Evolutionary conservation across 768 basidiomycete species (phyloP), one percentile per base, ranked within the genome.

Genomic region (Russula compacta): DNA sequence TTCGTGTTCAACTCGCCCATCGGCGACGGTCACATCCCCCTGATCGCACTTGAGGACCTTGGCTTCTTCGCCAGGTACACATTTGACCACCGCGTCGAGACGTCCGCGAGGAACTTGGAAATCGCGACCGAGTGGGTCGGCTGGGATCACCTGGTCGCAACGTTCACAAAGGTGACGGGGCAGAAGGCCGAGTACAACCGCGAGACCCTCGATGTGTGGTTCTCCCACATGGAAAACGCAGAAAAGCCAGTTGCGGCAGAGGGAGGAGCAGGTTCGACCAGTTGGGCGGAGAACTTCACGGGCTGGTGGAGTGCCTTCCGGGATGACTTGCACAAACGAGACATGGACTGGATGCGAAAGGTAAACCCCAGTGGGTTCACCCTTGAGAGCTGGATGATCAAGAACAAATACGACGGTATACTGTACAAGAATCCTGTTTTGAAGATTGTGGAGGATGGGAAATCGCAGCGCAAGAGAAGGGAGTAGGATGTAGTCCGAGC

Each of bases 281-380:
- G 65, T n/a, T 70, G 64, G 64, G 60, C 32, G 32, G 67, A 78
- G 69, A 79, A 76, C 66, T 80, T 79, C 66, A 69, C 69, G 32
- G 74, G 71, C 4, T 79, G 74, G 68, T 81, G 76, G 77, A 70
- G 70, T 12, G 56, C 73, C 53, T 81, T 72, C 71, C 67, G 76
- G 35, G 79, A 81, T 54, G 74, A 75, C 62, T 65, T 79, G 38
- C 67, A 81, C 43, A 71, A 69, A 64, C 69, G 75, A 64, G 75
- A 81, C 60, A 74, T 77, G 72, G 73, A 74, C 6, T 79, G 78
- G 77, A 70, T 79, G 29, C 66, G 73, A 52, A 70, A 67, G 42
- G 35, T 46, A 12, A 58, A 61, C 33, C 60, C 60, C 38, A 50
- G 52, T 17, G 60, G 60, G 33, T 52, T 49, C 8, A 57, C 60